These are phyloP conservation scores for Acacia concinna DNA, from an alignment of 331 rosid species.

Conservation along the genomic window DNA sequence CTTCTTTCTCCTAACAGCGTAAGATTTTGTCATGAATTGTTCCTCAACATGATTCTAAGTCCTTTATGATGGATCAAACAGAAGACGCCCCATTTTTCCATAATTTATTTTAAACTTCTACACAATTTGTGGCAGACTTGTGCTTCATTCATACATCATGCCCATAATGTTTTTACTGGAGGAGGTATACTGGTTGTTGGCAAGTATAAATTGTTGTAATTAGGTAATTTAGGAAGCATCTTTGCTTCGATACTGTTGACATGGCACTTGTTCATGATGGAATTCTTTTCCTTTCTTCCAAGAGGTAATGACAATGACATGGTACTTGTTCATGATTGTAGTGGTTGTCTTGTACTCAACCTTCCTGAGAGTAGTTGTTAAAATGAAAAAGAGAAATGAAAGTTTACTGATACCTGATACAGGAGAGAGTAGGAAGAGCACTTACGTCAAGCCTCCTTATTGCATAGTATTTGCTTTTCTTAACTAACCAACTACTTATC, in stretches of 20 bases:
- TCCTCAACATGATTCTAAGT: not conserved
- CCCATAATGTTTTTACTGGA: not conserved
- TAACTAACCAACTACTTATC: not conserved
- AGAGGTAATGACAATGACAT: not conserved
- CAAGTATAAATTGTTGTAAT: not conserved
- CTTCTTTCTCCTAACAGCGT: not conserved
- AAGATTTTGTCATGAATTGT: not conserved
- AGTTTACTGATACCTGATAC: not conserved
- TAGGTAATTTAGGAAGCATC: not conserved
- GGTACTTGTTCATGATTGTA: not conserved
- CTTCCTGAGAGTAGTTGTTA: not conserved
- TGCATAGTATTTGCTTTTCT: not conserved
- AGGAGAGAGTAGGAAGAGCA: not conserved
- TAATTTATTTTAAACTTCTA: not conserved
- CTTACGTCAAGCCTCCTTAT: not conserved
- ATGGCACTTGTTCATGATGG: not conserved
- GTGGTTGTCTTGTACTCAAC: not conserved
- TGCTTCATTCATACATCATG: not conserved
- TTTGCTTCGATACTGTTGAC: not conserved
- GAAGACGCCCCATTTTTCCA: not conserved
- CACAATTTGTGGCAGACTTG: not conserved
- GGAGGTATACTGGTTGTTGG: not conserved
- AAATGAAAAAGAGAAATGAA: not conserved
- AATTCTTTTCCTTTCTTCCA: not conserved
- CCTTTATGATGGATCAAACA: not conserved